Evolutionary conservation across 2,329 filamentous ascomycete species (phyloP).

Genomic region (Ophiocordyceps camponoti-saundersi): DNA sequence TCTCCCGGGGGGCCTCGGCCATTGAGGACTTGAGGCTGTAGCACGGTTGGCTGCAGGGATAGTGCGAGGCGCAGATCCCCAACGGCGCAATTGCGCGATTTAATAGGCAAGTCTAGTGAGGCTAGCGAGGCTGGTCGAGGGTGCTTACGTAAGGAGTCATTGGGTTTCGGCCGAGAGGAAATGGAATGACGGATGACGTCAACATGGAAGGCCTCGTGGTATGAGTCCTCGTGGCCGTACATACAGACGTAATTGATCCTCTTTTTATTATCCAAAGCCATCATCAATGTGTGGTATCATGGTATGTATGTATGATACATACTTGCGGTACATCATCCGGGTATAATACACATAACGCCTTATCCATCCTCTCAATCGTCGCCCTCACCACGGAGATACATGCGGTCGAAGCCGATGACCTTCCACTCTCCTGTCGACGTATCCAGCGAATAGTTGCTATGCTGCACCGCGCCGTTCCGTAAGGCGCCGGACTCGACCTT

Average conservation of each 20-base stretch:
- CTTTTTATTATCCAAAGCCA: no score
- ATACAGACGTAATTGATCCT: no score
- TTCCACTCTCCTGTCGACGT: constrained; percentile 9
- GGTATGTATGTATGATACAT: no score
- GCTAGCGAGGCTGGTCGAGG: neutral
- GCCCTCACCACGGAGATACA: constrained; percentile 4
- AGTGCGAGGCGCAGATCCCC: neutral
- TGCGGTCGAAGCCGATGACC: constrained; percentile 9
- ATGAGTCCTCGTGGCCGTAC: no score
- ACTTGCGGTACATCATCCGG: no score
- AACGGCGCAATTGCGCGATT: neutral
- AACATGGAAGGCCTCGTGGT: no score
- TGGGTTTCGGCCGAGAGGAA: neutral
- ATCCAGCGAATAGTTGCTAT: constrained; percentile 33
- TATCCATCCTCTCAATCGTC: neutral
- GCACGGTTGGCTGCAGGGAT: neutral
- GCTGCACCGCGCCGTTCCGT: constrained; percentile 24
- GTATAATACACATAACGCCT: neutral
- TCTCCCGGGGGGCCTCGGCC: neutral
- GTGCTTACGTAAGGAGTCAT: neutral
- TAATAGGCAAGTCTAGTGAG: neutral
- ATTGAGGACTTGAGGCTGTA: neutral
- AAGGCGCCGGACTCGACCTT: constrained; percentile 35
- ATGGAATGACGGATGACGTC: neutral
- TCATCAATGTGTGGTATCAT: no score